phyloP scores from a whole-genome alignment of 495 filamentous ascomycete genomes.

The Aspergillus wentii region DNA sequence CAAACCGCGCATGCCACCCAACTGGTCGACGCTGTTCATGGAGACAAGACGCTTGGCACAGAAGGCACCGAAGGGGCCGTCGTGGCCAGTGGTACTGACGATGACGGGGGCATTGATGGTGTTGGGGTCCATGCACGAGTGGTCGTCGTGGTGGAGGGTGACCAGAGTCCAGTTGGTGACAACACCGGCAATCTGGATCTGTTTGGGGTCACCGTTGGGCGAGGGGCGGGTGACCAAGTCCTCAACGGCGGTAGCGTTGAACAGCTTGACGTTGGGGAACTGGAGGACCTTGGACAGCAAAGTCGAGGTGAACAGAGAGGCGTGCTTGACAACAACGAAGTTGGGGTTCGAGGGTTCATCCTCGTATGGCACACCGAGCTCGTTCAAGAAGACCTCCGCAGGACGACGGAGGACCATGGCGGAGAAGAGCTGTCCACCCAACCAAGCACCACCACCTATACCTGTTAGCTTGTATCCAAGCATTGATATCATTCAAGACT shows the following conservation, averaged over 20 bases:
- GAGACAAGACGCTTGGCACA: constrained; percentile 76
- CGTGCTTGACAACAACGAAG: constrained; percentile 90
- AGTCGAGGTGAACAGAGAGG: constrained; percentile 84
- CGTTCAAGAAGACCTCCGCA: constrained; percentile 73
- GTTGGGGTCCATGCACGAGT: constrained; percentile 93
- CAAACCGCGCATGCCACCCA: constrained; percentile 85
- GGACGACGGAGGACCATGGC: constrained; percentile 94
- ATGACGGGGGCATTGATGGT: constrained; percentile 87
- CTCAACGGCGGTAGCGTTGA: constrained; percentile 89
- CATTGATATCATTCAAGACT: constrained; percentile 3
- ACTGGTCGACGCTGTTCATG: constrained; percentile 74
- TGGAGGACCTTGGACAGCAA: constrained; percentile 72
- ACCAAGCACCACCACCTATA: constrained; percentile 78
- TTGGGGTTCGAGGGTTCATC: constrained; percentile 78
- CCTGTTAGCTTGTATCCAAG: constrained; percentile 2
- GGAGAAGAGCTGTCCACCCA: constrained; percentile 86
- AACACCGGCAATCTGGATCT: constrained; percentile 73
- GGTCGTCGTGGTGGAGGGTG: constrained; percentile 84
- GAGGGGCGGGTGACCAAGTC: constrained; percentile 76
- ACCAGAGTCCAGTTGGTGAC: constrained; percentile 95
- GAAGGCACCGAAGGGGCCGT: constrained; percentile 89
- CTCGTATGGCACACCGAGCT: constrained; percentile 80
- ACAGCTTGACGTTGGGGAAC: constrained; percentile 90
- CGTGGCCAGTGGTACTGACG: constrained; percentile 84
- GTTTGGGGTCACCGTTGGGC: constrained; percentile 31